Conservation (phyloP, 805 yeast species). For the Ogataea haglerorum region DNA sequence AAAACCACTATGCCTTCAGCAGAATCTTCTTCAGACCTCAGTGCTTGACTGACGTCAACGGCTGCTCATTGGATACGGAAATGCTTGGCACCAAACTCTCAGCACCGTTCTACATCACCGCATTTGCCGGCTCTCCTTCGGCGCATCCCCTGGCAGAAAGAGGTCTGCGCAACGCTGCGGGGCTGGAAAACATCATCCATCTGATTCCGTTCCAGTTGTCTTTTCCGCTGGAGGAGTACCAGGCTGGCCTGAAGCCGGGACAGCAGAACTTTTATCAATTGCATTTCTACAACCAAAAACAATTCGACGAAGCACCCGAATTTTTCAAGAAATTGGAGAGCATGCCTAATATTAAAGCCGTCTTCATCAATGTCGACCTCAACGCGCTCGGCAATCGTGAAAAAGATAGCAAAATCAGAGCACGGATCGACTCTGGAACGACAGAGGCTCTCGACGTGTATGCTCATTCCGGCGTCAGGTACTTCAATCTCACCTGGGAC, state of each 20-base stretch:
- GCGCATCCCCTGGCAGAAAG: conserved; percentile 90
- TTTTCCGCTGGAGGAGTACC: conserved; percentile 76
- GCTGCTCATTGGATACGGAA: conserved; percentile 58
- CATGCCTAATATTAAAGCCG: conserved; percentile 57
- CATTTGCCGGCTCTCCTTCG: conserved; percentile 83
- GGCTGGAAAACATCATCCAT: conserved; percentile 63
- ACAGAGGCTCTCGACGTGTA: conserved; percentile 12
- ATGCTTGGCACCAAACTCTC: conserved; percentile 63
- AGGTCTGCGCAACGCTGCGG: conserved; percentile 71
- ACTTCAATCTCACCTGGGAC: conserved; percentile 46
- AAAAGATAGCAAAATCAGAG: conserved; percentile 73
- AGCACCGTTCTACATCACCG: conserved; percentile 84
- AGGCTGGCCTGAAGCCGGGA: conserved; percentile 52
- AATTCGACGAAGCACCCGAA: conserved; percentile 49
- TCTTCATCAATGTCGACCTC: conserved; percentile 84
- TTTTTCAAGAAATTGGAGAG: conserved; percentile 30
- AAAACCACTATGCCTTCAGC: conserved; percentile 84
- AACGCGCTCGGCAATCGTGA: conserved; percentile 85
- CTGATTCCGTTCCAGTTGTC: conserved; percentile 88
- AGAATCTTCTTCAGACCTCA: conserved; percentile 83
- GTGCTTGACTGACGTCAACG: conserved; percentile 68
- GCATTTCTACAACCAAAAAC: conserved; percentile 63
- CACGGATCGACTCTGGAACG: conserved; percentile 42
- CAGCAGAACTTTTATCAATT: conserved; percentile 84
- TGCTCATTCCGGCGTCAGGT: conserved; percentile 10